These are phyloP conservation scores for Phytophthora podocarpi DNA, from an alignment of 352 stramenopile genomes.

Conservation along the genomic window DNA sequence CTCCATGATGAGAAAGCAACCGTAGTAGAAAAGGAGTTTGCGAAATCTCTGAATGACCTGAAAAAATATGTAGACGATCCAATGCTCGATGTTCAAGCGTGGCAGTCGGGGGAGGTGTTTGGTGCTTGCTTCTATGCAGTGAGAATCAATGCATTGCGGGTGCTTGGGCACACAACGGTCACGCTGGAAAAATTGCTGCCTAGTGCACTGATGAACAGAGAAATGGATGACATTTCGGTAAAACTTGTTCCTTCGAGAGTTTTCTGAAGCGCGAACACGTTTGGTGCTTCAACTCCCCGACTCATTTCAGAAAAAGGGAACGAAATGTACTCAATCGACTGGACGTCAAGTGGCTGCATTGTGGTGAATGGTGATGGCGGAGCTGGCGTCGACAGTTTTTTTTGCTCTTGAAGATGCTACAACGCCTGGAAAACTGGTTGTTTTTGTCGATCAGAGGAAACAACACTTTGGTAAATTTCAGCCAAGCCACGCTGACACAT, in stretches of 20 bases:
- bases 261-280: background rate
- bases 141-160: slow-evolving; percentile 40
- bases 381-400: slow-evolving; percentile 36
- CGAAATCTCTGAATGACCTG: background rate
- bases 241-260: slow-evolving; percentile 16
- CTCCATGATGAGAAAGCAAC: background rate
- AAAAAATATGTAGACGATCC: background rate
- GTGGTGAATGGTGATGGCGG: slow-evolving; percentile 31
- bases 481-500: slow-evolving; percentile 2
- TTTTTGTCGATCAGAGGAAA: slow-evolving; percentile 26
- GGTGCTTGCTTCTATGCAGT: slow-evolving; percentile 46
- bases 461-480: slow-evolving; percentile 14
- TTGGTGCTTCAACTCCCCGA: slow-evolving; percentile 4
- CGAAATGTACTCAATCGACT: background rate
- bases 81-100: slow-evolving; percentile 1
- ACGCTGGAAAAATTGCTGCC: slow-evolving; percentile 24
- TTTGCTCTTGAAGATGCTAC: slow-evolving; percentile 36
- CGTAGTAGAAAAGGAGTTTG: background rate
- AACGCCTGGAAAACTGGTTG: slow-evolving; percentile 4
- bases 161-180: slow-evolving; percentile 29
- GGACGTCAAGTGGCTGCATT: slow-evolving; percentile 27
- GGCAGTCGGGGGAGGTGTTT: slow-evolving; percentile 28
- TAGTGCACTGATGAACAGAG: slow-evolving; percentile 3
- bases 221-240: slow-evolving; percentile 7
- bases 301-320: background rate